Evolutionary conservation across 768 basidiomycete genomes (phyloP), one percentile per base, ranked within the genome.

Genomic region (Amylocystis lapponica): DNA sequence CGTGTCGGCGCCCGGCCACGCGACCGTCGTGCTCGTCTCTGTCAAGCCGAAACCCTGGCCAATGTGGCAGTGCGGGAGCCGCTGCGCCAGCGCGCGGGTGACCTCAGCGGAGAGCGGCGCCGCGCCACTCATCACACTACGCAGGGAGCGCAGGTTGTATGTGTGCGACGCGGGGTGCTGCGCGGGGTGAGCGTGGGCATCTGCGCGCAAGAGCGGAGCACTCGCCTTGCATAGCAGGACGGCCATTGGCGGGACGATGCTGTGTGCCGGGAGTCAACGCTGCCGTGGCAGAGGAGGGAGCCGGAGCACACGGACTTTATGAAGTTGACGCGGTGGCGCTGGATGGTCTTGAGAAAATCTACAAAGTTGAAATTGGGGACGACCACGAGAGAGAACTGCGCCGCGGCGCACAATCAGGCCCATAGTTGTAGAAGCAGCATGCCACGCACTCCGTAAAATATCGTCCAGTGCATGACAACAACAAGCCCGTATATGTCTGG

Each of bases 31-130:
- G 43, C 70, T 69, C 0, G 76, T 70, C 55, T 86, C 84, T 0
- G 84, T 86, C 75, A 82, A 41, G 74, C 79, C 79, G 46, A 79
- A 81, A 4, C 71, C 74, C 57, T 82, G 79, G 1, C 78, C 78
- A 29, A 79, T 73, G 39, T 71, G 67, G 2, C 72, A 72, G 36
- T 72, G 55, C 0, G 78, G 79, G 36, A 83, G 64, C 36, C 78
- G 57, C 10, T 64, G 57, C 36, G 70, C 69, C 16, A 82, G 62
- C 41, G 74, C 67, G 25, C 70, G 55, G 41, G 51, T 57, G 14
- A 64, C 50, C 36, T 64, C 62, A 9, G 52, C 52, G 11, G 63
- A 64, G n/a, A 67, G 45, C 16, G 65, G 65, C 2, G 65, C 65
- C 0, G 61, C 65, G 5, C 63, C 65, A 27, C 48, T 47, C 53